These are phyloP conservation scores for Candida anglica DNA, from an alignment of 805 yeast species.

Conservation along the genomic window DNA sequence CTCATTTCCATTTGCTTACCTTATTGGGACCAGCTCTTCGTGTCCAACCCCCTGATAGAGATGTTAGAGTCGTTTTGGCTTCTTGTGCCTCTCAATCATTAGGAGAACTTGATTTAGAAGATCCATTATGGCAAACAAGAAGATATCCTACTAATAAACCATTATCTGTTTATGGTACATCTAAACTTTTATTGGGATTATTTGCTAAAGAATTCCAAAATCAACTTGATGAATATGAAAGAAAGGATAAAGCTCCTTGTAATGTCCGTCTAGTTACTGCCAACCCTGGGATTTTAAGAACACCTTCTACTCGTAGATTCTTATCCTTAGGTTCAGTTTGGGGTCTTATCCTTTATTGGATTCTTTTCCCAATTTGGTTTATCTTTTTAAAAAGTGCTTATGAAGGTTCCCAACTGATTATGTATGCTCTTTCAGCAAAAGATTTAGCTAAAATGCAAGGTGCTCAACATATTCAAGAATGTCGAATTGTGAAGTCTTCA, in stretches of 20 bases:
- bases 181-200: constrained; percentile 72
- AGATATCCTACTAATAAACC: constrained; percentile 62
- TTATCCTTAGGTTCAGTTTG: constrained; percentile 70
- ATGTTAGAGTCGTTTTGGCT: constrained; percentile 76
- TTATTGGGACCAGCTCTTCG: constrained; percentile 78
- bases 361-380: constrained; percentile 82
- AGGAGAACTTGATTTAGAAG: constrained; percentile 60
- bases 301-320: constrained; percentile 78
- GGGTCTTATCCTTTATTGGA: constrained; percentile 56
- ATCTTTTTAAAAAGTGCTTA: constrained; percentile 68
- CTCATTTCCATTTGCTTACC: constrained; percentile 77
- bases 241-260: constrained; percentile 68
- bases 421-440: constrained; percentile 71
- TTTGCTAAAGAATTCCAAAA: constrained; percentile 79
- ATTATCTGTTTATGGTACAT: constrained; percentile 74
- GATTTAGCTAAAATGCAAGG: constrained; percentile 58
- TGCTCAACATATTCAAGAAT: constrained; percentile 72
- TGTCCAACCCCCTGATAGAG: constrained; percentile 92
- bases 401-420: constrained; percentile 76
- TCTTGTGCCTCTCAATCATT: constrained; percentile 75
- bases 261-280: constrained; percentile 70
- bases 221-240: constrained; percentile 50
- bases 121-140: constrained; percentile 58
- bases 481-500: constrained; percentile 50
- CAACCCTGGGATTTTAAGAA: constrained; percentile 90